Conservation (phyloP, 306 rosid genomes). For the Spatholobus suberectus region DNA sequence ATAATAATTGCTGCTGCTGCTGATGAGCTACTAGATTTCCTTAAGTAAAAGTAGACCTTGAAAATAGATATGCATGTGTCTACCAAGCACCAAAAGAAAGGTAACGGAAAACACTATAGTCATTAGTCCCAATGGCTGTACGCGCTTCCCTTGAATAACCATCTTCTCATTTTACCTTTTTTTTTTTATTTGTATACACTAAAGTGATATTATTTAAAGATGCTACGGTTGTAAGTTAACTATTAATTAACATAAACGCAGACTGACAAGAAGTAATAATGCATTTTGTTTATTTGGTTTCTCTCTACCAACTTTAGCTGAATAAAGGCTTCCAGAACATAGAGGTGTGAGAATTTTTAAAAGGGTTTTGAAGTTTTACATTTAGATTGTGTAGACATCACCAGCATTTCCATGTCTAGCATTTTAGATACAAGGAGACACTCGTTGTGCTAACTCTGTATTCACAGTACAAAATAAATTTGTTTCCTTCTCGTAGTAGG, state of each 20-base stretch:
- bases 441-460: background rate
- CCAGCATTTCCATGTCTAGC: conserved; percentile 3
- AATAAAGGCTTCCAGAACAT: background rate
- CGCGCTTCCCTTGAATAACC: too few species aligned
- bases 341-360: background rate
- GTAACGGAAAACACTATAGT: too few species aligned
- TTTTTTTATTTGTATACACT: too few species aligned
- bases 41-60: background rate
- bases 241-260: background rate
- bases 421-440: background rate
- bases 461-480: background rate
- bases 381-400: background rate
- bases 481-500: background rate
- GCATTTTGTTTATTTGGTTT: background rate
- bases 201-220: too few species aligned
- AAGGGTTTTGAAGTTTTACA: background rate
- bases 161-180: too few species aligned
- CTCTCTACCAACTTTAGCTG: background rate
- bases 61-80: background rate
- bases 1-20: background rate
- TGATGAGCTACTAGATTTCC: background rate
- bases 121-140: too few species aligned
- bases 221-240: too few species aligned
- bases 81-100: background rate
- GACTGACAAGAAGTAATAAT: background rate